These are phyloP conservation scores for Arthrobotrys entomopaga DNA, from an alignment of 2,329 filamentous ascomycete genomes.

Conservation along the genomic window DNA sequence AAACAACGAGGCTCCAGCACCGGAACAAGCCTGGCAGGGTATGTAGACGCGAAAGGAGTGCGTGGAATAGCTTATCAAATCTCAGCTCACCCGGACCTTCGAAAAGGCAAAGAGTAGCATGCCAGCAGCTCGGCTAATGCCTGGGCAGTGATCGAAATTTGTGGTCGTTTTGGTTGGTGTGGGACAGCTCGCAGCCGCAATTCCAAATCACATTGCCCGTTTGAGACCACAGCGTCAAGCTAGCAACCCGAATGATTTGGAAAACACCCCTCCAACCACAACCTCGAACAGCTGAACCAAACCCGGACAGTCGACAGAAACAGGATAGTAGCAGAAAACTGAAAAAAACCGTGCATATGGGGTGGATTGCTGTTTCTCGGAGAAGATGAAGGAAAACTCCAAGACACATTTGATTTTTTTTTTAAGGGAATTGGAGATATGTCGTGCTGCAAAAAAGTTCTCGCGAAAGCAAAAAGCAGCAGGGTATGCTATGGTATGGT, in stretches of 20 bases:
- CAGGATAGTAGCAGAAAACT: conserved; percentile 1
- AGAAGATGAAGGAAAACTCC: background rate
- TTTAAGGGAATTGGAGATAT: conserved; percentile 9
- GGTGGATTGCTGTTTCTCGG: conserved; percentile 11
- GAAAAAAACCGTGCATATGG: conserved; percentile 4
- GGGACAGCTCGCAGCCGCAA: conserved; percentile 35
- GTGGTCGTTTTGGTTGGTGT: conserved; percentile 35
- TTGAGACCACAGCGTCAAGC: conserved; percentile 45
- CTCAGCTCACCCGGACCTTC: conserved; percentile 28
- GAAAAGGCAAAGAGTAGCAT: conserved; percentile 3
- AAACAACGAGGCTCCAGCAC: conserved; percentile 4
- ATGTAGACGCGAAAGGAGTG: conserved; percentile 15
- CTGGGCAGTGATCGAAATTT: conserved; percentile 43
- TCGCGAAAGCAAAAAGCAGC: conserved; percentile 1
- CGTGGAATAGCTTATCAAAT: conserved; percentile 52
- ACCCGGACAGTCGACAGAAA: conserved; percentile 15
- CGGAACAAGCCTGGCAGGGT: conserved; percentile 26
- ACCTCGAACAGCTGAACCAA: conserved; percentile 34
- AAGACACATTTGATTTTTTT: conserved; percentile 2
- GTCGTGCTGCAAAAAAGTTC: conserved; percentile 23
- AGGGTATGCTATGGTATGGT: background rate
- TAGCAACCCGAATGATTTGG: conserved; percentile 49
- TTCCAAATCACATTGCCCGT: conserved; percentile 54
- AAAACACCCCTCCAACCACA: conserved; percentile 48
- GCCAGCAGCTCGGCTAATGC: conserved; percentile 37